Evolutionary conservation across 495 filamentous ascomycete species (phyloP).

Genomic region (Penicillium egyptiacum): DNA sequence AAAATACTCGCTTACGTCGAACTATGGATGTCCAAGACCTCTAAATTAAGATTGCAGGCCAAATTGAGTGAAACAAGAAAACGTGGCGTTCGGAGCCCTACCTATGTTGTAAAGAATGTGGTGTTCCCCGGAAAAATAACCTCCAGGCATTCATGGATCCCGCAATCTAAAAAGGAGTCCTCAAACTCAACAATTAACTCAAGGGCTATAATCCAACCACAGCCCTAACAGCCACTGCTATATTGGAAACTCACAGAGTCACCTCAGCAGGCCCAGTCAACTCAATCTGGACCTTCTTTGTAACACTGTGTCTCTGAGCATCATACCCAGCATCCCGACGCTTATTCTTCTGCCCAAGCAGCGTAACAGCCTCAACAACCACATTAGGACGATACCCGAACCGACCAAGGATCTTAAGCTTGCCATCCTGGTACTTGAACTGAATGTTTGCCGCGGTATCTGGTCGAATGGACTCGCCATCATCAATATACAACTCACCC

Average conservation of each 20-base stretch:
- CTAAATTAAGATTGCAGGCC: neutral
- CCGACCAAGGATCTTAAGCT: constrained; percentile 48
- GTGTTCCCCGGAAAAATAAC: too few relatives aligned
- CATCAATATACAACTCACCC: constrained; percentile 58
- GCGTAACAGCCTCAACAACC: constrained; percentile 54
- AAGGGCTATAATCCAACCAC: too few relatives aligned
- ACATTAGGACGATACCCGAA: constrained; percentile 49
- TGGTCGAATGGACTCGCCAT: constrained; percentile 57
- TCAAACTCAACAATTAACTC: too few relatives aligned
- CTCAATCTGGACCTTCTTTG: constrained; percentile 24
- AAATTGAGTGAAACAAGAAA: neutral
- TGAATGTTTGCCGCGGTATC: constrained; percentile 43
- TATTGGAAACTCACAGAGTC: neutral
- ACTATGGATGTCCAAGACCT: neutral
- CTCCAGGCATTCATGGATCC: too few relatives aligned
- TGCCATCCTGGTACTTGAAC: constrained; percentile 52
- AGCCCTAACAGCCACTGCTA: too few relatives aligned
- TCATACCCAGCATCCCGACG: constrained; percentile 15
- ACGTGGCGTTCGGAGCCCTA: too few relatives aligned
- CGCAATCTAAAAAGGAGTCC: too few relatives aligned
- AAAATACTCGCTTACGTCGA: neutral
- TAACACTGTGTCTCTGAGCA: constrained; percentile 20
- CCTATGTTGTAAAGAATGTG: too few relatives aligned
- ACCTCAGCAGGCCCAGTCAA: constrained; percentile 30
- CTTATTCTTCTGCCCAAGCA: constrained; percentile 46